A percentile compares a stretch with the other conserved stretches of the same genome.
These are phyloP conservation scores for Scenedesmus sp. DNA, from an alignment of 163 green algal genomes.

Conservation along the genomic window DNA sequence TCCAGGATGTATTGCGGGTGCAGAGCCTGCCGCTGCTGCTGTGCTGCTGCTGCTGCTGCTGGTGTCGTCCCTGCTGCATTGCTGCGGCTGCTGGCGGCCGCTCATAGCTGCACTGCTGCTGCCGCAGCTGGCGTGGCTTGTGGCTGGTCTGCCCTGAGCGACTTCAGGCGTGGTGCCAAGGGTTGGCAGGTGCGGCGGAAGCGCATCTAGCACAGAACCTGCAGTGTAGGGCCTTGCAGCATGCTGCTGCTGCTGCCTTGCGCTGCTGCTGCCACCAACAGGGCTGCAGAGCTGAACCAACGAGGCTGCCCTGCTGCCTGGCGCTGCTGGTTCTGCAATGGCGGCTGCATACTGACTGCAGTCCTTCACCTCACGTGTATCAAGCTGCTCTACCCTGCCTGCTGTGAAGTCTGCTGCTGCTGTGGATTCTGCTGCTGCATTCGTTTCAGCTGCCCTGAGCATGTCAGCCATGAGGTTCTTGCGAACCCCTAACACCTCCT, in stretches of 20 bases:
- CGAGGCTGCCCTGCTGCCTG: neutral
- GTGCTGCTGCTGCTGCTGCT: neutral
- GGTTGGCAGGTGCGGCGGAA: neutral
- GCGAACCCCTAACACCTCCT: slow-evolving; percentile 8
- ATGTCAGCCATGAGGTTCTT: slow-evolving; percentile 50
- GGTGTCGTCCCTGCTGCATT: neutral
- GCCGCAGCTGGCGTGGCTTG: neutral
- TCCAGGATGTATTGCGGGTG: neutral
- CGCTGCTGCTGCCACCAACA: neutral
- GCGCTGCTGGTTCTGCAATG: neutral
- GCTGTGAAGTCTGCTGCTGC: no score
- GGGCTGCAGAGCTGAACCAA: neutral
- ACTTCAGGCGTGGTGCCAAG: neutral
- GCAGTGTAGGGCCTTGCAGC: neutral
- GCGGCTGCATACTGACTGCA: slow-evolving; percentile 11
- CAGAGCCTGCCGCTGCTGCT: neutral
- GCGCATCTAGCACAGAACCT: slow-evolving; percentile 9
- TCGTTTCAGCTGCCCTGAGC: neutral
- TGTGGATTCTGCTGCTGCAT: neutral
- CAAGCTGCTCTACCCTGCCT: neutral
- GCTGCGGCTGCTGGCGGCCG: neutral
- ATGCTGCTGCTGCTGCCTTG: neutral
- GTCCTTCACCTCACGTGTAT: slow-evolving; percentile 36
- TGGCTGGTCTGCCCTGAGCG: neutral
- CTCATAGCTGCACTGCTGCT: neutral